Conservation (phyloP, 176 grass and related monocot genomes). For the Zizania latifolia region DNA sequence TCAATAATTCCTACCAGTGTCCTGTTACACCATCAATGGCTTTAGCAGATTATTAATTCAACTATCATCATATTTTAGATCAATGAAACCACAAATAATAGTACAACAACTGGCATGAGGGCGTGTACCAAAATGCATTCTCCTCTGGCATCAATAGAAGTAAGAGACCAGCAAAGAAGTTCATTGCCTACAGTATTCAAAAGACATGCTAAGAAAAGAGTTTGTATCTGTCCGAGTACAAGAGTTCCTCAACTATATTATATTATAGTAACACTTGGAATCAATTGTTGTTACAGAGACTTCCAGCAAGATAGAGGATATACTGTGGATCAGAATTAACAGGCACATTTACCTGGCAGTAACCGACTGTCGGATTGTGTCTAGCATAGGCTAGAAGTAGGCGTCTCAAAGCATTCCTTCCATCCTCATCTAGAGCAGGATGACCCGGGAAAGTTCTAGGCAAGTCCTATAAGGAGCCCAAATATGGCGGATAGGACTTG, state of each 20-base stretch:
- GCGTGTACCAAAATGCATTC: constrained; percentile 98
- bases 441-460: constrained; percentile 99
- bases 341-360: constrained; percentile 74
- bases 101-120: constrained; percentile 6
- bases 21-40: constrained; percentile 45
- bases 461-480: constrained; percentile 67
- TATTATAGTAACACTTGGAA: not conserved
- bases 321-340: not conserved
- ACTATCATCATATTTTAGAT: constrained; percentile 17
- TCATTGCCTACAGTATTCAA: constrained; percentile 79
- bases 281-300: not conserved
- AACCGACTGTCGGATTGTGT: constrained; percentile 97
- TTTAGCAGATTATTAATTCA: constrained; percentile 30
- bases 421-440: constrained; percentile 87
- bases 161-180: constrained; percentile 95
- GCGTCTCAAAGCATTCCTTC: constrained; percentile 95
- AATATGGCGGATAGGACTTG: not conserved
- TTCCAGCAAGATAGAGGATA: constrained; percentile 6
- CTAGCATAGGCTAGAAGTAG: constrained; percentile 93
- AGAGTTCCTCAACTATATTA: not conserved
- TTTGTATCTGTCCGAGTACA: constrained; percentile 4
- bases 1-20: constrained; percentile 92
- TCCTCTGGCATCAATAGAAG: constrained; percentile 97
- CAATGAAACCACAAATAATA: constrained; percentile 7
- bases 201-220: constrained; percentile 8